Evolutionary conservation across 257 asterid genomes (phyloP).

Genomic region (Gentiana dahurica): DNA sequence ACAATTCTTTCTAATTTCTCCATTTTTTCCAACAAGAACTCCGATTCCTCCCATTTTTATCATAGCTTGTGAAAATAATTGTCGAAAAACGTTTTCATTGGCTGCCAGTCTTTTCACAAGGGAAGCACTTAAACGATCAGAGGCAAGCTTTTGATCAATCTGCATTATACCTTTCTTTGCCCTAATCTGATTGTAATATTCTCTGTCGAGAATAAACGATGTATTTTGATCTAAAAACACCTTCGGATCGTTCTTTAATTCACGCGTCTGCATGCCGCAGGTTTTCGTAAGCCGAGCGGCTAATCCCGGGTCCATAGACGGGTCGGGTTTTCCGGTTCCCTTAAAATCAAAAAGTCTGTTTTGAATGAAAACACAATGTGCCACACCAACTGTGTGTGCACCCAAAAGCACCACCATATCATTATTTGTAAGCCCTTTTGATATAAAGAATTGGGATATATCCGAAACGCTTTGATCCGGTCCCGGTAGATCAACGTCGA

Average conservation of each 20-base stretch:
- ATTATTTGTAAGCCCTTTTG: slow-evolving; percentile 30
- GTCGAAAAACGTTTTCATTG: slow-evolving; percentile 9
- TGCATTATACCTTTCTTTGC: slow-evolving; percentile 47
- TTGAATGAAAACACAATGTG: slow-evolving; percentile 56
- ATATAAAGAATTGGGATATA: slow-evolving; percentile 31
- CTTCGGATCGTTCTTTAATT: slow-evolving; percentile 24
- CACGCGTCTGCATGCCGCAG: slow-evolving; percentile 27
- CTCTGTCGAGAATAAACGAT: slow-evolving; percentile 42
- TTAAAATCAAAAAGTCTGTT: slow-evolving; percentile 44
- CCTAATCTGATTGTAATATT: slow-evolving; percentile 40
- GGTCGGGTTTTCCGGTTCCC: slow-evolving; percentile 43
- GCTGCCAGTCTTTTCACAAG: slow-evolving; percentile 12
- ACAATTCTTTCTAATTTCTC: slow-evolving; percentile 26
- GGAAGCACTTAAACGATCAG: slow-evolving; percentile 27
- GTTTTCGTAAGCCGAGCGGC: slow-evolving; percentile 24
- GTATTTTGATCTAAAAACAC: slow-evolving; percentile 60
- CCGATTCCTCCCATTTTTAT: slow-evolving; percentile 22
- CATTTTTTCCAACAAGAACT: slow-evolving; percentile 19
- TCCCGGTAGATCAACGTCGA: slow-evolving; percentile 48
- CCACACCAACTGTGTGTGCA: slow-evolving; percentile 65
- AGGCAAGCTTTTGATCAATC: slow-evolving; percentile 52
- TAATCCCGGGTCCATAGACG: slow-evolving; percentile 43
- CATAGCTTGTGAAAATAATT: slow-evolving; percentile 17
- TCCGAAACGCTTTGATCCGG: slow-evolving; percentile 26
- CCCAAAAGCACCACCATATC: slow-evolving; percentile 79